These are phyloP conservation scores for Helminthosporium solani DNA, from an alignment of 2,329 filamentous ascomycete genomes.

Conservation along the genomic window DNA sequence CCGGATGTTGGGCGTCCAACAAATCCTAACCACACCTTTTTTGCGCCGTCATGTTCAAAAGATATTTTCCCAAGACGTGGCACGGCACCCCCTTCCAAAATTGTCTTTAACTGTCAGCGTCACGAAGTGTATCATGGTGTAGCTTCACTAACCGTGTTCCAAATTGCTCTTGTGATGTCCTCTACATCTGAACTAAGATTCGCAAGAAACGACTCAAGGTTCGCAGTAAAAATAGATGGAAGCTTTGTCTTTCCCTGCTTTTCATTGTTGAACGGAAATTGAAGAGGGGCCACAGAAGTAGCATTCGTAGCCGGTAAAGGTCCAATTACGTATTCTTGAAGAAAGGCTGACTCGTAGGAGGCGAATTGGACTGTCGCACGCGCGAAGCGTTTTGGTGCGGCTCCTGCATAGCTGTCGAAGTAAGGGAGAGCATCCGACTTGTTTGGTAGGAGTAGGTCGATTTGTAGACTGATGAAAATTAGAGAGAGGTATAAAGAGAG, in stretches of 20 bases:
- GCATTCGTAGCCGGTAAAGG: slow-evolving; percentile 50
- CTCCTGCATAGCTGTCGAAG: slow-evolving; percentile 11
- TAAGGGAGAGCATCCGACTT: slow-evolving; percentile 22
- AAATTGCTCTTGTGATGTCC: slow-evolving; percentile 23
- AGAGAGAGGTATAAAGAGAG: background rate
- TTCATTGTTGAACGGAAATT: slow-evolving; percentile 23
- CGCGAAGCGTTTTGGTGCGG: slow-evolving; percentile 21
- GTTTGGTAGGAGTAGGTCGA: slow-evolving; percentile 19
- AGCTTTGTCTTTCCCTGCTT: slow-evolving; percentile 16
- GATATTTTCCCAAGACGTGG: slow-evolving; percentile 31
- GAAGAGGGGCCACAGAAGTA: slow-evolving; percentile 31
- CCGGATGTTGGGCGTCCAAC: slow-evolving; percentile 42
- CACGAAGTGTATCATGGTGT: background rate
- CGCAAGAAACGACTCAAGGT: slow-evolving; percentile 8
- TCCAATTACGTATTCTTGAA: slow-evolving; percentile 51
- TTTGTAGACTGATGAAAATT: slow-evolving; percentile 1
- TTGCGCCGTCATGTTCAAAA: slow-evolving; percentile 36
- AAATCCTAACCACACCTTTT: slow-evolving; percentile 51
- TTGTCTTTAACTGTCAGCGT: slow-evolving; percentile 9
- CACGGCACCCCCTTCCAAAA: slow-evolving; percentile 16
- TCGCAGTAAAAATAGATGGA: slow-evolving; percentile 7
- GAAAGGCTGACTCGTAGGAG: slow-evolving; percentile 31
- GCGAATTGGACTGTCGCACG: slow-evolving; percentile 20
- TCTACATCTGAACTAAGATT: slow-evolving; percentile 16
- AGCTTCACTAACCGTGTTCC: slow-evolving; percentile 25